phyloP scores from a whole-genome alignment of 2,329 filamentous ascomycete species.

The Aphanocladium album region DNA sequence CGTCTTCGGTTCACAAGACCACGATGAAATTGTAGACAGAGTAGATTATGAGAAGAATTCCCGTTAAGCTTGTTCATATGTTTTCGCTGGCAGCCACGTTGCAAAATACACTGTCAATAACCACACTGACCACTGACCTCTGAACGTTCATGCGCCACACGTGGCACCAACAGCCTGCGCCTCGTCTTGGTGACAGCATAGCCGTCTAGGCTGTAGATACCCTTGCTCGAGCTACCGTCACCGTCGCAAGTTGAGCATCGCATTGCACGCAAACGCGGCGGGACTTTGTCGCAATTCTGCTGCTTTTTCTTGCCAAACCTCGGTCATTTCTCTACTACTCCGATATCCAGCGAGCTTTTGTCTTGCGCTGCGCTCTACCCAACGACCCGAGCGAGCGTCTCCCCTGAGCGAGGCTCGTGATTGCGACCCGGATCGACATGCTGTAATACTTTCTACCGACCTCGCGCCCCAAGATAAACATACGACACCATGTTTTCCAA shows the following conservation, averaged over 20 bases:
- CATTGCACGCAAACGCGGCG: background rate
- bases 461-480: background rate
- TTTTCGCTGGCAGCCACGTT: no score
- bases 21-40: no score
- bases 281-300: background rate
- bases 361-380: background rate
- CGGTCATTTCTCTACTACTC: background rate
- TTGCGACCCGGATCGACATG: slow-evolving; percentile 11
- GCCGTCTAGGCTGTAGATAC: background rate
- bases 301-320: background rate
- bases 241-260: slow-evolving; percentile 1
- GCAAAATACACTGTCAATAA: no score
- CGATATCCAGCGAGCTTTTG: background rate
- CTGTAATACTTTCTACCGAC: background rate
- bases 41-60: no score
- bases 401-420: slow-evolving; percentile 11
- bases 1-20: no score
- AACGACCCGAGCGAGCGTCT: background rate
- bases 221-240: slow-evolving; percentile 9
- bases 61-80: no score
- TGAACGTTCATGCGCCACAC: slow-evolving; percentile 1
- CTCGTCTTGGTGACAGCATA: background rate
- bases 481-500: slow-evolving; percentile 75
- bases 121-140: background rate
- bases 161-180: slow-evolving; percentile 7